Base-by-base conservation (phyloP, 192 early-diverging fungal species). In the Linnemannia hyalina region DNA sequence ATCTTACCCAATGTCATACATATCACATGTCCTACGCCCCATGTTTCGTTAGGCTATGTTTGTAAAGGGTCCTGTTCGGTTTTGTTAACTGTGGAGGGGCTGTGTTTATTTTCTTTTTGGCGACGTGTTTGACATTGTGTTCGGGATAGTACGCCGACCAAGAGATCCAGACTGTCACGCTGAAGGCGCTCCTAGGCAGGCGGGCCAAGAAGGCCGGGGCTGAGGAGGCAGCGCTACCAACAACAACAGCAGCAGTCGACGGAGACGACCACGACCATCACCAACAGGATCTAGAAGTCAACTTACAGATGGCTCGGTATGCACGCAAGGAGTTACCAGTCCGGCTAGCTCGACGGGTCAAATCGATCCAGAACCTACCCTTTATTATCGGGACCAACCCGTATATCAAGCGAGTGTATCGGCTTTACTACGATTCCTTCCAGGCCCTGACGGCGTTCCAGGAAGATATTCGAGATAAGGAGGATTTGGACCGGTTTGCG, bases 301-400 rank as follows among this genome's bases (percentile, higher is more conserved):
- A 78, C 35, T 35, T 78, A 38, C 32, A 69, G 46, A 70, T 78
- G 36, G 91, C 90, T 60, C 87, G 85, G 18, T 96, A 94, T 83
- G 91, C 94, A 16, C 92, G 92, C 60, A 89, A 89, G 8, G 97
- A 98, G 87, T 90, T 99, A 38, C 97, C 97, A 0, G 95, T 95
- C 72, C 93, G 98, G 9, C 88, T 99, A 78, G 97, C 97, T 26
- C 88, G 95, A 81, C 95, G 96, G 3, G 96, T 97, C 9, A 92
- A 92, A 80, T 96, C 95, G 11, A 93, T 98, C 68, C 95, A 98
- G 88, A 95, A 92, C 65, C 91, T 98, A 41, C 97, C 97, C 2
- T 98, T 97, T 88, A 99, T 99, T 63, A 96, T 99, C 49, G 98
- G 96, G 73, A 96, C 96, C 65, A 99, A 99, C 88, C 98, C 98